Conservation (phyloP, 352 stramenopile species). For the Globisporangium orthogonon region DNA sequence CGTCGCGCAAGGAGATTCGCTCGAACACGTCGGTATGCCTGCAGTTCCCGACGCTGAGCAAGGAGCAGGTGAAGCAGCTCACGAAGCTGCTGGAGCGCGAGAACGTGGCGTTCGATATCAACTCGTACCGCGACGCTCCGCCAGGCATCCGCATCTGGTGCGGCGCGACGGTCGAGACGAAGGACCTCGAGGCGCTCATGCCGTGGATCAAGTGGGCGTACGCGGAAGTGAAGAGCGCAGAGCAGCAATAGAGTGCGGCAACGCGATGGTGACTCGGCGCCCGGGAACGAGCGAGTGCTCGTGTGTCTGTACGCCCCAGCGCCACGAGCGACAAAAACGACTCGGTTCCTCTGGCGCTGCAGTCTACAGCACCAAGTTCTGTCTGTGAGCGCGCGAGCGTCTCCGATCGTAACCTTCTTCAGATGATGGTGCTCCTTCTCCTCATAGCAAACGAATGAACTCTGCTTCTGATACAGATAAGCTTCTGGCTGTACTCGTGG, state of each 20-base stretch:
- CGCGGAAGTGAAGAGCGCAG: slow-evolving; percentile 77
- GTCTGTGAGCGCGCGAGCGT: no score
- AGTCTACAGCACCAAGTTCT: background rate
- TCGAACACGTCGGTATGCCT: slow-evolving; percentile 98
- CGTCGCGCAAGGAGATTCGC: slow-evolving; percentile 88
- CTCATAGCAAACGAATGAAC: no score
- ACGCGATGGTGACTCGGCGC: background rate
- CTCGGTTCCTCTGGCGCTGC: background rate
- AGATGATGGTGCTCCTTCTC: no score
- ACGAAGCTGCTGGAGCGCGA: slow-evolving; percentile 93
- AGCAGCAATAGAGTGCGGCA: slow-evolving; percentile 19
- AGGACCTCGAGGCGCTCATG: slow-evolving; percentile 96
- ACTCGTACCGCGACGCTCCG: slow-evolving; percentile 97
- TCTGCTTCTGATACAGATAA: no score
- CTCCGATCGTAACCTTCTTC: no score
- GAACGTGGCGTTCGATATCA: slow-evolving; percentile 96
- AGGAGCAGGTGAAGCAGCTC: slow-evolving; percentile 96
- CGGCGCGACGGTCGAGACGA: slow-evolving; percentile 97
- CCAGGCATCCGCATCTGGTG: slow-evolving; percentile 98
- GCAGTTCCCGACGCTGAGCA: slow-evolving; percentile 88
- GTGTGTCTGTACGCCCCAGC: background rate
- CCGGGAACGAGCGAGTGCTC: background rate
- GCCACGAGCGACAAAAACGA: background rate
- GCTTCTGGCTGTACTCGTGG: no score
- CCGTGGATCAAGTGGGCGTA: slow-evolving; percentile 99